Conservation (phyloP, 371 early-diverging fungal species). For the Rhizopus arrhizus region DNA sequence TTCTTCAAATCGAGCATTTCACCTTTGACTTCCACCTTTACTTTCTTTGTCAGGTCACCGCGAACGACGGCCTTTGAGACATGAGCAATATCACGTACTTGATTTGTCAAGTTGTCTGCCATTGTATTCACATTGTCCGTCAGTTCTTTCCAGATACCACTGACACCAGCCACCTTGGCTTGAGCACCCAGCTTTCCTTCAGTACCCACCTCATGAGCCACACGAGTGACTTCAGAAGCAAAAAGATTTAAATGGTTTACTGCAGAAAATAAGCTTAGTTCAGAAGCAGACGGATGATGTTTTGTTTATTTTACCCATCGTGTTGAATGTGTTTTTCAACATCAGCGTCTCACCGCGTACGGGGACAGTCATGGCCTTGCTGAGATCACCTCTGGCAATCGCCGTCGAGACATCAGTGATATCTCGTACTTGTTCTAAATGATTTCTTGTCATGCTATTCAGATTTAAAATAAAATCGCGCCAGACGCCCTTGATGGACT, state of each 20-base stretch:
- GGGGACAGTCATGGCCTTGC: constrained; percentile 58
- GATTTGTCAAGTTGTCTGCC: constrained; percentile 58
- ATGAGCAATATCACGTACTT: constrained; percentile 62
- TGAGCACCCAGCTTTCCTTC: constrained; percentile 54
- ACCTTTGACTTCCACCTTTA: constrained; percentile 57
- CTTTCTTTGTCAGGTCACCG: constrained; percentile 59
- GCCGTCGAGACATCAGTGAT: constrained; percentile 70
- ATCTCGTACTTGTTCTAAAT: constrained; percentile 69
- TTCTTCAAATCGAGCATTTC: constrained; percentile 66
- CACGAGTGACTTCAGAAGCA: constrained; percentile 58
- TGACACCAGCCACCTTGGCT: constrained; percentile 53
- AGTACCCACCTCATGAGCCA: constrained; percentile 58
- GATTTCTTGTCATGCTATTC: constrained; percentile 67
- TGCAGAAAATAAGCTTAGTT: constrained; percentile 6
- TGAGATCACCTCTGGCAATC: constrained; percentile 70
- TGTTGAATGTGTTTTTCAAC: constrained; percentile 72
- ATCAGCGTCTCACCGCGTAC: constrained; percentile 65
- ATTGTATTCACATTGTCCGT: constrained; percentile 67
- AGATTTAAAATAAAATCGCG: constrained; percentile 68
- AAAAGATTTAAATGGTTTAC: constrained; percentile 54
- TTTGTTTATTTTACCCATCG: constrained; percentile 59
- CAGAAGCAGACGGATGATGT: not conserved
- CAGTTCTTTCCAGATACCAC: constrained; percentile 69
- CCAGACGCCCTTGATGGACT: constrained; percentile 66
- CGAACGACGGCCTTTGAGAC: constrained; percentile 60